Evolutionary conservation across 345 rosid genomes (phyloP).

Genomic region (Hibiscus mutabilis): DNA sequence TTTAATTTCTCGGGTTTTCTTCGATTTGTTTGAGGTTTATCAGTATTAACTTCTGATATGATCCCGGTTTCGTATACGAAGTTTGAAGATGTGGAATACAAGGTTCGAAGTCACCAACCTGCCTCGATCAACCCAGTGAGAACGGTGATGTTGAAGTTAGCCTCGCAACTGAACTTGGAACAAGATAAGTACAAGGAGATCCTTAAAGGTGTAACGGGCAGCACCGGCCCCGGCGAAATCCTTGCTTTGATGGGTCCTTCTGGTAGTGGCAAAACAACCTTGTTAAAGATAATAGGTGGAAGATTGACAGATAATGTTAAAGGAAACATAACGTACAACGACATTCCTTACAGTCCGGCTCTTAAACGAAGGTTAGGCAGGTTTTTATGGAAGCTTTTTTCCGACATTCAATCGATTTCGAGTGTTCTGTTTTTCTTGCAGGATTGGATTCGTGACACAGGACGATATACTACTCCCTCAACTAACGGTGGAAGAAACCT

Average conservation of each 20-base stretch:
- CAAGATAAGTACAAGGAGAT: slow-evolving; percentile 67
- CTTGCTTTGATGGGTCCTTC: slow-evolving; percentile 98
- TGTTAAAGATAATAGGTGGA: slow-evolving; percentile 84
- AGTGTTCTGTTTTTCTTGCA: slow-evolving; percentile 15
- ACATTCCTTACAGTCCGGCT: slow-evolving; percentile 55
- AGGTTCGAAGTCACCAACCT: slow-evolving; percentile 42
- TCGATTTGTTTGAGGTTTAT: background rate
- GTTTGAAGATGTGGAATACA: slow-evolving; percentile 89
- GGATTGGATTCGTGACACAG: slow-evolving; percentile 96
- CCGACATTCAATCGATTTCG: background rate
- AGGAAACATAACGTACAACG: slow-evolving; percentile 77
- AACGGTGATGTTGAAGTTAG: slow-evolving; percentile 61
- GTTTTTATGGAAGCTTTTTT: background rate
- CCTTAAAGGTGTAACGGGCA: slow-evolving; percentile 79
- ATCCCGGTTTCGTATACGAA: slow-evolving; percentile 19
- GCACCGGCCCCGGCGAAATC: slow-evolving; percentile 87
- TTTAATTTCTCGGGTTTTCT: background rate
- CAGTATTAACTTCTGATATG: background rate
- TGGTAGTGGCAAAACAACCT: slow-evolving; percentile 93
- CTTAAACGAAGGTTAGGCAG: slow-evolving; percentile 66
- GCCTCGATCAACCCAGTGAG: slow-evolving; percentile 48
- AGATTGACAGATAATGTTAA: slow-evolving; percentile 61
- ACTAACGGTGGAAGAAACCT: slow-evolving; percentile 88
- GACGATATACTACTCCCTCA: slow-evolving; percentile 92
- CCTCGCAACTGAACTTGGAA: slow-evolving; percentile 44